Percentiles rank a stretch among this genome's conserved stretches.
phyloP scores from a whole-genome alignment of 129 eudicot genomes.

The Daucus carota region DH1_v3.0 NC_030384.2:38689001-38689500 shows the following conservation, averaged over 20 bases:
- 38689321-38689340: too few relatives aligned
- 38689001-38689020: background rate
- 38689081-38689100: too few relatives aligned
- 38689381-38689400: slow-evolving; percentile 67
- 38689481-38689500: slow-evolving; percentile 42
- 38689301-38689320: too few relatives aligned
- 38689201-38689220: background rate
- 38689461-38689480: slow-evolving; percentile 56
- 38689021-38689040: too few relatives aligned
- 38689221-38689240: background rate
- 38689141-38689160: too few relatives aligned
- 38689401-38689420: slow-evolving; percentile 80
- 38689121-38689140: too few relatives aligned
- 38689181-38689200: background rate
- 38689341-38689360: too few relatives aligned
- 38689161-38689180: background rate
- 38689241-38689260: background rate
- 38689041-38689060: background rate
- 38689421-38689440: slow-evolving; percentile 99
- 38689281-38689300: background rate
- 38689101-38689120: too few relatives aligned
- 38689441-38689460: slow-evolving; percentile 94
- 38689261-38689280: too few relatives aligned
- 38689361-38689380: slow-evolving; percentile 45
- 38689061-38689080: background rate